Evolutionary conservation across 495 filamentous ascomycete species (phyloP), one percentile per base, ranked within the genome.

Genomic region (Penicillium samsonianum): DNA sequence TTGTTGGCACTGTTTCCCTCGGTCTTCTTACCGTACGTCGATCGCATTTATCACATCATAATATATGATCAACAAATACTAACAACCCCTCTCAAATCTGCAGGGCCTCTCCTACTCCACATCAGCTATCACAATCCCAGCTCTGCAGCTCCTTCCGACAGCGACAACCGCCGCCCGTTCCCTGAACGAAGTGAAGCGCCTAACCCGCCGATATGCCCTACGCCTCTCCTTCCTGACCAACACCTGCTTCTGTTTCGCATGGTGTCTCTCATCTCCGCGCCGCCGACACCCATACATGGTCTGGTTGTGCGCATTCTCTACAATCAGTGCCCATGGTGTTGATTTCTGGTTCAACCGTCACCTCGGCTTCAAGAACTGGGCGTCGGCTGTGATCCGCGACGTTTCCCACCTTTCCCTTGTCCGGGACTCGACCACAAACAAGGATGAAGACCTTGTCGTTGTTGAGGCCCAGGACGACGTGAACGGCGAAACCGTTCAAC

Each of bases 51-150:
- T 38, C n/a, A 37, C 49, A 54, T 31, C 42, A 58, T 14, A 42
- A 16, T 14, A 30, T 17, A 16, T 7, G 33, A 2, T 22, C 57
- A 55, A n/a, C 17, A 7, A 25, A 11, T 31, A 7, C 44, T 31
- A 28, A 48, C 23, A 28, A 44, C 58, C 11, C 1, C 14, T 11
- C 1, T 28, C 7, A 22, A 42, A 4, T 14, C 4, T 28, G 40
- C 62, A 96, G 92, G 92, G 92, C 70, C 76, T 92, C 37, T 92
- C 91, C 42, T 92, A 92, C 75, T 85, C 91, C 49, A 82, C 89
- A 58, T 82, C 87, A 17, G 80, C 84, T 31, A 75, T 90, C 37
- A 87, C 88, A 30, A 76, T 94, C 59, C 90, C 92, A 40, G 78
- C 91, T 7, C 83, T 96, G 38, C 80, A 89, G 60, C 81, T 83